Conservation (phyloP, 2,329 filamentous ascomycete species). For the Bertia moriformis region DNA sequence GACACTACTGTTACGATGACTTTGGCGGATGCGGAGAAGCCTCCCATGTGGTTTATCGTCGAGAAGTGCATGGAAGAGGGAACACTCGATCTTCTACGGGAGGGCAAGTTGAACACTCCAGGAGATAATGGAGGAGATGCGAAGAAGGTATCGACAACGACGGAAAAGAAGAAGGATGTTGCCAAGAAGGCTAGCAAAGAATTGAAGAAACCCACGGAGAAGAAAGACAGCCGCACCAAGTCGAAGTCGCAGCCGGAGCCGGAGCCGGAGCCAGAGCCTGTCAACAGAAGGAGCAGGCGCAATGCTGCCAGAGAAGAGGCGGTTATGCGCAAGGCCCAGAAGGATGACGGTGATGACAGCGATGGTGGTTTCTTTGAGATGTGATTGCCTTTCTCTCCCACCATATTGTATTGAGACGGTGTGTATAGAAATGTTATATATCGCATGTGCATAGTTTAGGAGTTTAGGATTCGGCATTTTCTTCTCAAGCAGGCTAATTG, state of each 20-base stretch:
- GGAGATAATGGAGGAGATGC: not conserved
- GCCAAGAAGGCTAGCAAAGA: not conserved
- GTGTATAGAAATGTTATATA: too few species aligned
- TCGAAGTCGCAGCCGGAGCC: too few species aligned
- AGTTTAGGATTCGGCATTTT: too few species aligned
- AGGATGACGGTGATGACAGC: not conserved
- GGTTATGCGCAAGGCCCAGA: not conserved
- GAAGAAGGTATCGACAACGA: not conserved
- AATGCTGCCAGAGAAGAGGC: too few species aligned
- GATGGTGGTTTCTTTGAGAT: not conserved
- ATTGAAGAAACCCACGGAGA: not conserved
- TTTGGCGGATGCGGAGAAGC: conserved; percentile 17
- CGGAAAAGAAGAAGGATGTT: not conserved
- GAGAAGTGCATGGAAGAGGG: conserved; percentile 24
- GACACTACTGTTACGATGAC: too few species aligned
- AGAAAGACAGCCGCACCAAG: too few species aligned
- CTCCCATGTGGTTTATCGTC: conserved; percentile 25
- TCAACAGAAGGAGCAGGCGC: not conserved
- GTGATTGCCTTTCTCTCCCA: not conserved
- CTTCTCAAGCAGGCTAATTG: too few species aligned
- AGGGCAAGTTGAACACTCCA: not conserved
- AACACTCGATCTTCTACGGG: not conserved
- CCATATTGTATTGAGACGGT: too few species aligned
- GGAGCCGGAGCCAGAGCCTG: too few species aligned
- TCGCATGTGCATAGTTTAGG: too few species aligned